These are phyloP conservation scores for Aspergillus pseudonomiae DNA, from an alignment of 2,329 filamentous ascomycete species.

Conservation along the genomic window DNA sequence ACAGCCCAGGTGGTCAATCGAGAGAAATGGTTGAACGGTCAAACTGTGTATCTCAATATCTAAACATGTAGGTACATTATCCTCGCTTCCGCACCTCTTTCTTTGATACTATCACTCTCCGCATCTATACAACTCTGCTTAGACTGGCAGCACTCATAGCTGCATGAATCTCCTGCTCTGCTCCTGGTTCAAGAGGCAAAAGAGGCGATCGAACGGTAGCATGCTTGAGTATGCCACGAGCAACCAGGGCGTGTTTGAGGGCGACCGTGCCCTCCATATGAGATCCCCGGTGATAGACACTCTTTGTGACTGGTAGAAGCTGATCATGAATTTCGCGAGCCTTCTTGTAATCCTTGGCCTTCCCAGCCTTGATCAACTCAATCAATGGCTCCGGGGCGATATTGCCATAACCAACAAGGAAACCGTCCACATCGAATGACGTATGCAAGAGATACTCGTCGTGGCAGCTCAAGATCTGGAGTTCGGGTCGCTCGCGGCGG, in stretches of 20 bases:
- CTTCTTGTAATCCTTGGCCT: conserved; percentile 52
- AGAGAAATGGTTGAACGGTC: not conserved
- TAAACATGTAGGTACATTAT: not conserved
- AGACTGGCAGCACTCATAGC: conserved; percentile 15
- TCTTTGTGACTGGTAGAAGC: conserved; percentile 55
- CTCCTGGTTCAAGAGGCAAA: conserved; percentile 33
- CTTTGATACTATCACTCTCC: not conserved
- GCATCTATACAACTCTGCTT: not conserved
- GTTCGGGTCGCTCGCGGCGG: conserved; percentile 51
- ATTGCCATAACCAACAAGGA: conserved; percentile 59
- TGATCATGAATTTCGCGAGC: conserved; percentile 55
- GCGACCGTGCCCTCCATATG: conserved; percentile 60
- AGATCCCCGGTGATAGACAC: conserved; percentile 58
- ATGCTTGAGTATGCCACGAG: conserved; percentile 53
- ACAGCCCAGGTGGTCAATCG: not conserved
- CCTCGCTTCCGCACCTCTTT: not conserved
- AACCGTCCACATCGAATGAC: conserved; percentile 56
- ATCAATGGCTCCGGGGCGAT: conserved; percentile 56
- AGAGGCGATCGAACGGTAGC: conserved; percentile 55
- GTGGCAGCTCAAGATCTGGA: conserved; percentile 56
- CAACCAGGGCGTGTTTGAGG: conserved; percentile 56
- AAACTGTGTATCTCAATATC: not conserved
- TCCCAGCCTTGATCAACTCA: conserved; percentile 55
- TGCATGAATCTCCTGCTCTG: conserved; percentile 23
- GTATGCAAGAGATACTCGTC: conserved; percentile 59